phyloP scores from a whole-genome alignment of 495 filamentous ascomycete species.

The Haplographium delicatum region DNA sequence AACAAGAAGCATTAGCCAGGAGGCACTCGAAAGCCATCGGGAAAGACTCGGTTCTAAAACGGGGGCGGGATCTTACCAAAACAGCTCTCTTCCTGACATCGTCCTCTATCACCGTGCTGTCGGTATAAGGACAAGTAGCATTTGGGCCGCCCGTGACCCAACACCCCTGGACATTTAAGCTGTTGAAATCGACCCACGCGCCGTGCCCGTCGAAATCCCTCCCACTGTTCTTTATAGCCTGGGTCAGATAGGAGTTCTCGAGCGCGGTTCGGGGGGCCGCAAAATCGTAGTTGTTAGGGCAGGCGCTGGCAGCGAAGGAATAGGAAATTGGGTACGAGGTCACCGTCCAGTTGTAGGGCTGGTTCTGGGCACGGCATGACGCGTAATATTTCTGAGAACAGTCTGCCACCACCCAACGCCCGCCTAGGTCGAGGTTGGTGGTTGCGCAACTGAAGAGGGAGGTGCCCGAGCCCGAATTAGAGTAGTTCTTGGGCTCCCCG shows the following conservation, averaged over 20 bases:
- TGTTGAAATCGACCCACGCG: constrained; percentile 57
- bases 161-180: constrained; percentile 46
- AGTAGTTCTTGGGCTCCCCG: constrained; percentile 43
- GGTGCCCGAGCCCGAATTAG: constrained; percentile 22
- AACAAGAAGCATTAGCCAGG: too few relatives aligned
- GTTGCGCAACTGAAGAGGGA: constrained; percentile 47
- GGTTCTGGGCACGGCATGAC: constrained; percentile 46
- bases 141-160: constrained; percentile 52
- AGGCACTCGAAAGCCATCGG: too few relatives aligned
- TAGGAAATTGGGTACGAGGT: constrained; percentile 37
- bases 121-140: constrained; percentile 48
- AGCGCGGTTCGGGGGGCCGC: constrained; percentile 52
- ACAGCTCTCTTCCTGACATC: constrained; percentile 34
- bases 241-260: constrained; percentile 53
- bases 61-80: constrained; percentile 32
- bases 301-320: constrained; percentile 22
- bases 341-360: constrained; percentile 53
- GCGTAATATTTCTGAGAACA: constrained; percentile 44
- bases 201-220: constrained; percentile 25
- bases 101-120: constrained; percentile 33
- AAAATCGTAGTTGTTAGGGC: constrained; percentile 39
- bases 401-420: constrained; percentile 52
- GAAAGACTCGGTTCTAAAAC: too few relatives aligned
- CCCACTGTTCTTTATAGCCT: constrained; percentile 22
- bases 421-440: constrained; percentile 35